Evolutionary conservation across 768 basidiomycete species (phyloP).

Genomic region (Auriscalpium orientale): DNA sequence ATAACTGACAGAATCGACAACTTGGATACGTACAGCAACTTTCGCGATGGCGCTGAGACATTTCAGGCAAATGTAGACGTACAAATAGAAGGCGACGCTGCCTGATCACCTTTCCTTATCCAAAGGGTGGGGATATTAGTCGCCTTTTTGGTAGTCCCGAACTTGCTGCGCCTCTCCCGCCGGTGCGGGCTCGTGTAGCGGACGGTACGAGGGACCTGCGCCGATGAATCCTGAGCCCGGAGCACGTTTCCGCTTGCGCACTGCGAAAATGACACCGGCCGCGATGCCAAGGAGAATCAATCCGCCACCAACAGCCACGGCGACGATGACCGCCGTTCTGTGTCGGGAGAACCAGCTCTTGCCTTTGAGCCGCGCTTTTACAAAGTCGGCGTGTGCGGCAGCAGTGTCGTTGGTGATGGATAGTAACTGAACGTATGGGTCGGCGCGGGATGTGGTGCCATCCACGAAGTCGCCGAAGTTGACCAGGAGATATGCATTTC

Average conservation of each 20-base stretch:
- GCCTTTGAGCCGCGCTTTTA: conserved; percentile 22
- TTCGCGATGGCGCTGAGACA: no score
- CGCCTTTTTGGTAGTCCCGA: background rate
- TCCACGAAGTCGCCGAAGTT: conserved; percentile 58
- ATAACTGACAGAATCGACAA: no score
- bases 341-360: background rate
- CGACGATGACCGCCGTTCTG: background rate
- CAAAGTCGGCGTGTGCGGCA: conserved; percentile 30
- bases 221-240: background rate
- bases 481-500: conserved; percentile 57
- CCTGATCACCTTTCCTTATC: background rate
- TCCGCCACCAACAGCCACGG: background rate
- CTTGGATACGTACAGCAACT: no score
- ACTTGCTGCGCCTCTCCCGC: background rate
- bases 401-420: conserved; percentile 43
- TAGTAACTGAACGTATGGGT: conserved; percentile 58
- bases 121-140: background rate
- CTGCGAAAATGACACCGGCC: background rate
- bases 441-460: conserved; percentile 27
- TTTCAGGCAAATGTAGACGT: no score
- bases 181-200: conserved; percentile 4
- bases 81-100: no score
- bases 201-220: background rate
- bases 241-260: background rate
- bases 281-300: background rate